Evolutionary conservation across 495 filamentous ascomycete genomes (phyloP), one percentile per base, ranked within the genome.

Genomic region (Stereocaulon alpinum): DNA sequence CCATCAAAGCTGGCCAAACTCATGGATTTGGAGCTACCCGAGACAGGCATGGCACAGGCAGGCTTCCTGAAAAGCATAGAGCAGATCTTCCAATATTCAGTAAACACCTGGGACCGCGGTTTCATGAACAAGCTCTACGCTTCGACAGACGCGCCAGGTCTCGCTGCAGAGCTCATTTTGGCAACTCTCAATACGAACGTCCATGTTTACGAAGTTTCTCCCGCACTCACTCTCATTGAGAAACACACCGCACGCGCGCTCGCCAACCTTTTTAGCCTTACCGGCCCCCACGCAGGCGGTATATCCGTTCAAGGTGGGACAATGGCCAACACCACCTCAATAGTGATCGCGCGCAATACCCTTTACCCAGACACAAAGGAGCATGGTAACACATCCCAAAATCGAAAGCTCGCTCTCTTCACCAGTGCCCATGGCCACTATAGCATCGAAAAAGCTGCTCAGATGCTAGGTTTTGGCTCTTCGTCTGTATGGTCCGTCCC

Each of bases 21-120:
- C 22, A 77, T 96, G 22, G 71, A 83, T 18, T 70, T 95, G 18
- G 68, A 78, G 10, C 72, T 96, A 7, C 89, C 90, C 1, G 70
- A 74, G 14, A 72, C 79, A 47, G 87, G 86, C 11, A 72, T 74
- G 40, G 88, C 86, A 2, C 84, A 86, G 65, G 81, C 86, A 67
- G 93, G 91, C 9, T 96, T 98, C 72, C 71, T 96, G 69, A 89
- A 95, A 71, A 95, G 95, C 74, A 75, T 95, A 37, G 91, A 98
- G 64, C 78, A 95, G 18, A 77, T 96, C 40, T 76, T 96, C 55
- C 76, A 80, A 55, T 88, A 93, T 74, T 87, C 83, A 51, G 92
- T 96, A 65, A 97, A 97, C 71, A 96, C 92, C 37, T 97, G 92
- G 91, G 86, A 92, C 70, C 89, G 91, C 64, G 88, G 88, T 7